Evolutionary conservation across 2,329 filamentous ascomycete genomes (phyloP).

Genomic region (Dothideomycetes sp.): DNA sequence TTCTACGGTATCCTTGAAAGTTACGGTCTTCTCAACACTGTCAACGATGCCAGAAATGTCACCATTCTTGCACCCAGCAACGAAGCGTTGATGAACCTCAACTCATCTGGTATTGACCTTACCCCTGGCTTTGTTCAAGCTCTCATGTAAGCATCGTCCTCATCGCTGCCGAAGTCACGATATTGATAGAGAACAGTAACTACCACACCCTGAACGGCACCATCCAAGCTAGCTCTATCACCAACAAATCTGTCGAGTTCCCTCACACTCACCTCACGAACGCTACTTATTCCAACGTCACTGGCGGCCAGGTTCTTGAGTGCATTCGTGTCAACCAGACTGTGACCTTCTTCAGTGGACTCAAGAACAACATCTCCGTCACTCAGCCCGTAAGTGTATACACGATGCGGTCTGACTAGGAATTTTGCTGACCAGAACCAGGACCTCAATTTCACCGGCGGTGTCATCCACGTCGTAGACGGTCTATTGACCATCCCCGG

Average conservation of each 20-base stretch:
- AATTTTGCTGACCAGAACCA: too few relatives aligned
- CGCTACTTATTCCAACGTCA: conserved; percentile 47
- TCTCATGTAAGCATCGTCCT: conserved; percentile 29
- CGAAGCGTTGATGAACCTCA: conserved; percentile 26
- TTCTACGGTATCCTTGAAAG: conserved; percentile 6
- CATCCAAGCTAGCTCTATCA: conserved; percentile 31
- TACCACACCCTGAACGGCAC: conserved; percentile 53
- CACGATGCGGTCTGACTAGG: too few relatives aligned
- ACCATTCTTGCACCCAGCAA: conserved; percentile 52
- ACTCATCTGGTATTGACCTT: conserved; percentile 25
- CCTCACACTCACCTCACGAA: conserved; percentile 43
- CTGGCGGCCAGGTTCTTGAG: conserved; percentile 50
- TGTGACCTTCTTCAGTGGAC: conserved; percentile 45
- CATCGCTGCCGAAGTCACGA: background rate
- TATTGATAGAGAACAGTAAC: conserved; percentile 15
- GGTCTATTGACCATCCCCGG: conserved; percentile 33
- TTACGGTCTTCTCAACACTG: background rate
- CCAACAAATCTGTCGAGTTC: conserved; percentile 31
- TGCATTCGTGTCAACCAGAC: conserved; percentile 32
- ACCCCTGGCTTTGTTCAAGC: conserved; percentile 32
- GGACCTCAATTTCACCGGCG: conserved; percentile 36
- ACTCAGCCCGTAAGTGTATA: too few relatives aligned
- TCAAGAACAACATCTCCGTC: conserved; percentile 42
- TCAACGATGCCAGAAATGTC: conserved; percentile 36
- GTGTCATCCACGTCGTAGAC: conserved; percentile 41